Base-by-base conservation (phyloP, 345 rosid species). In the Salix purpurea region DNA sequence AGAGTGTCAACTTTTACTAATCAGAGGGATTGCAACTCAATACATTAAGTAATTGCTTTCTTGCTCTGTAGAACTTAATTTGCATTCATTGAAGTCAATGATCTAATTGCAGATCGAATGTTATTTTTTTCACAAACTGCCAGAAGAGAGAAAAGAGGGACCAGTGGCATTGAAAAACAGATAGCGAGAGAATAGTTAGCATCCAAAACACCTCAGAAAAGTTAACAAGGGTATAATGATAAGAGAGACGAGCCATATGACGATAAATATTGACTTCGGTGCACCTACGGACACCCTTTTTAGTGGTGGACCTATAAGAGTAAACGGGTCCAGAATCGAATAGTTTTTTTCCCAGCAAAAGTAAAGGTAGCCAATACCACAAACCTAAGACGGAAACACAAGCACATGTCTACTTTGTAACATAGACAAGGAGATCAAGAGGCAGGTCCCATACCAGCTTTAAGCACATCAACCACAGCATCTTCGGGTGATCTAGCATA, bases 401-500 rank as follows among this genome's bases (percentile, higher is more conserved):
- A 6, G 79, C 83, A 77, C 80, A 68, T 75, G 73, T 0, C n/a
- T 11, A 42, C 24, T 60, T 60, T 10, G 42, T 3, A 65, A 67
- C 5, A 54, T 40, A 48, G 44, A 11, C 16, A 74, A 32, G 14
- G 70, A 60, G 32, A 75, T 56, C 7, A 56, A 34, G 71, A 64
- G 16, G 61, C 2, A 54, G 81, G 80, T 39, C 77, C 72, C 54
- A 23, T 84, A 88, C 96, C 98, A 8, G 98, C 98, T 84, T 84
- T 91, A 76, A 93, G 97, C 37, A 87, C 96, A 74, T 86, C 91
- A 28, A 71, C 90, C 0, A 96, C 95, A 2, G 94, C 98, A 80
- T 93, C 97, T 83, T 96, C 97, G 1, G 97, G 97, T 15, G 88
- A 30, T 77, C 89, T 90, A 9, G 89, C 91, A 54, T 89, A 93